Evolutionary conservation across 768 basidiomycete genomes (phyloP), one percentile per base, ranked within the genome.

Genomic region (Leccinum subgranulosum): DNA sequence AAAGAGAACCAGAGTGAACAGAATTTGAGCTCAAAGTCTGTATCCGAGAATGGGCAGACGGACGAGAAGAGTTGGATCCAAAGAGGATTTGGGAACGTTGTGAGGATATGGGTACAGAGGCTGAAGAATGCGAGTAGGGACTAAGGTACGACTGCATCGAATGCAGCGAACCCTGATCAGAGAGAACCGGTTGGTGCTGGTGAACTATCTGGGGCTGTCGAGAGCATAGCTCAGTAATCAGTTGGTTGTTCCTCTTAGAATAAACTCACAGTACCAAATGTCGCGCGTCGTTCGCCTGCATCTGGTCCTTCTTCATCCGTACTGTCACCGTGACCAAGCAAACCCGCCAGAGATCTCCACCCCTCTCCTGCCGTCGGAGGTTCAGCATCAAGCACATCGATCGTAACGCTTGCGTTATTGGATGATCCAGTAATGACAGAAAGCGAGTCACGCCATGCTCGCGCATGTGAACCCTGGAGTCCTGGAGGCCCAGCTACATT

Each of bases 371-470:
- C 83, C 55, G 67, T 66, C 3, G 89, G 88, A 8, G 89, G 88
- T 23, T 78, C 84, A 33, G 88, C 85, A 59, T 91, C 89, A 15
- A 88, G 73, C 6, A 88, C 66, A 65, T 90, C 86, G 19, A 84
- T 79, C 3, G 77, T 71, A 54, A 84, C 23, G 14, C 69, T 63
- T 7, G 66, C 73, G 2, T 60, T 72, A 39, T 71, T 62, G 15
- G 63, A 69, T 28, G 70, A 70, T 36, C 73, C 72, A 19, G 70
- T 69, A 39, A 71, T 66, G n/a, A 65, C 70, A 53, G 57, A 66
- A 53, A 62, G 69, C 60, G 70, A 77, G 50, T 71, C 71, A 31
- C 73, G 72, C 76, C 73, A 77, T 17, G 62, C 62, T 29, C 59
- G 58, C n/a, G 66, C 61, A 31, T 70, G 66, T 12, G 72, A 67